phyloP scores from a whole-genome alignment of 345 rosid genomes.

The Salix koriyanagi region DNA sequence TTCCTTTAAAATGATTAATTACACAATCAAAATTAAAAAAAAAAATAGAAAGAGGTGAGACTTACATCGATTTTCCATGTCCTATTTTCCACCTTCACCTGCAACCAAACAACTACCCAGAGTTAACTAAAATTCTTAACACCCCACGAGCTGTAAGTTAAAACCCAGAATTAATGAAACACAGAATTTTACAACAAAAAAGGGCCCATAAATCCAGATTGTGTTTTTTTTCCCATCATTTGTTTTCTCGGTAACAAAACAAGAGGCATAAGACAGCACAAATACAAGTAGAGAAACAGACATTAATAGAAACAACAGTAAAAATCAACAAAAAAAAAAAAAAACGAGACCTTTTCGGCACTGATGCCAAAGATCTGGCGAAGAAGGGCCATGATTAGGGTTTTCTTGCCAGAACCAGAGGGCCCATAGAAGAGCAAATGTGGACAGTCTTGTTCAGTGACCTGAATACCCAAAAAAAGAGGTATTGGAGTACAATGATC shows the following conservation, averaged over 20 bases:
- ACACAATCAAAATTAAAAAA: neutral
- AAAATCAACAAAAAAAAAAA: neutral
- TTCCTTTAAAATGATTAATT: neutral
- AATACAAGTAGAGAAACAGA: too few relatives aligned
- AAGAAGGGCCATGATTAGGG: slow-evolving; percentile 90
- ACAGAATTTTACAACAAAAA: too few relatives aligned
- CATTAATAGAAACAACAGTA: neutral
- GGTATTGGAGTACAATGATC: neutral
- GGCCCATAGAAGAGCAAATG: slow-evolving; percentile 98
- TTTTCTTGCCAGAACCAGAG: slow-evolving; percentile 96
- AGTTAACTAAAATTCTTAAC: neutral
- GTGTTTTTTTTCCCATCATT: neutral
- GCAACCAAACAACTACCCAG: slow-evolving; percentile 27
- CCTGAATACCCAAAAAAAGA: slow-evolving; percentile 35
- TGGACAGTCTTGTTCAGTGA: slow-evolving; percentile 88
- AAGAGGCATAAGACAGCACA: neutral
- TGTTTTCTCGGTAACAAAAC: neutral
- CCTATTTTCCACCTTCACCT: slow-evolving; percentile 95
- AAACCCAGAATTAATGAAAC: neutral
- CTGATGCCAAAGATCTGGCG: slow-evolving; percentile 77
- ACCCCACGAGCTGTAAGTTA: neutral
- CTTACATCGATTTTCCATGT: slow-evolving; percentile 89
- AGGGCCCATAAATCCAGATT: too few relatives aligned
- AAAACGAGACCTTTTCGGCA: slow-evolving; percentile 70
- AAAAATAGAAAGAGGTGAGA: neutral